These are phyloP conservation scores for Nannochloris sp. DNA, from an alignment of 139 green algal species.

Conservation along the genomic window DNA sequence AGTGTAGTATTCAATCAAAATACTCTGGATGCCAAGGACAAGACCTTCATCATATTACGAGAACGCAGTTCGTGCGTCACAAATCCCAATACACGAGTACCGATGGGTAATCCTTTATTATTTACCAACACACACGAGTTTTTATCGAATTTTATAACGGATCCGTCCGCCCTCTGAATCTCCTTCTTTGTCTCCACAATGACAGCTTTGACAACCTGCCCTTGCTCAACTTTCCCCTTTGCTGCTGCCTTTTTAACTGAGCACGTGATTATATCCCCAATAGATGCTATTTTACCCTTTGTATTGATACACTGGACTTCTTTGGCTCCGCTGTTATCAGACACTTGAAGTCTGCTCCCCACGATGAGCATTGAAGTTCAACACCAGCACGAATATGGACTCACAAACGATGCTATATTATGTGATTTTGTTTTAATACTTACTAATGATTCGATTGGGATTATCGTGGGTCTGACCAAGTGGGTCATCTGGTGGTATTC, in stretches of 20 bases:
- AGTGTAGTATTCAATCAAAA: constrained; percentile 27
- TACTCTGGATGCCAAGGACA: constrained; percentile 43
- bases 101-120: constrained; percentile 41
- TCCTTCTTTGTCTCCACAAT: constrained; percentile 53
- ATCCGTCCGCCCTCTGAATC: constrained; percentile 31
- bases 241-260: constrained; percentile 42
- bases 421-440: too few relatives aligned
- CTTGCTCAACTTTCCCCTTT: constrained; percentile 34
- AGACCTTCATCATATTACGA: constrained; percentile 43
- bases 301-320: constrained; percentile 47
- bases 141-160: constrained; percentile 40
- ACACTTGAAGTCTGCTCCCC: constrained; percentile 23
- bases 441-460: too few relatives aligned
- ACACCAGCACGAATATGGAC: too few relatives aligned
- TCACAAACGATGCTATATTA: too few relatives aligned
- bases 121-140: constrained; percentile 53
- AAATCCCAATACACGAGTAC: constrained; percentile 51
- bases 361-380: constrained; percentile 26
- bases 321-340: constrained; percentile 49
- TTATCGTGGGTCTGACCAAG: too few relatives aligned
- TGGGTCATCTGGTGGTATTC: too few relatives aligned
- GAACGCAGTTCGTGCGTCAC: constrained; percentile 50
- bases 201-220: constrained; percentile 45
- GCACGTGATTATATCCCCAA: constrained; percentile 55
- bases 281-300: constrained; percentile 17